These are phyloP conservation scores for Pogostemon cablin DNA, from an alignment of 257 asterid species.

Conservation along the genomic window DNA sequence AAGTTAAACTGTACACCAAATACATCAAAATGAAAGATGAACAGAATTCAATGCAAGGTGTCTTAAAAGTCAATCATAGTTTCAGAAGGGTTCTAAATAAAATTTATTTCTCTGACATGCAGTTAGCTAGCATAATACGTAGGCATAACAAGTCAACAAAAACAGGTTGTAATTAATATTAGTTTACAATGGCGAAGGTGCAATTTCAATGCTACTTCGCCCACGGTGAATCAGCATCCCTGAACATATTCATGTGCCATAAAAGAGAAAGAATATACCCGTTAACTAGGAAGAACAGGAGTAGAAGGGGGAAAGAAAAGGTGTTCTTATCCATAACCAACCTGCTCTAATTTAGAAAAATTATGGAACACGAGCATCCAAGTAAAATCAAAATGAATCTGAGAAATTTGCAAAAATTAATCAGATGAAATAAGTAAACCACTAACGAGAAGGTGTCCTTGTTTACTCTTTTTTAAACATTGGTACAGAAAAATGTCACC, in stretches of 20 bases:
- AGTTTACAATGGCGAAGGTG: not conserved
- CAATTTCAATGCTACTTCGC: not conserved
- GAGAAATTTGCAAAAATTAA: not conserved
- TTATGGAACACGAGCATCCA: not conserved
- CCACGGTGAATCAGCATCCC: not conserved
- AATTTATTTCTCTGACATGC: not conserved
- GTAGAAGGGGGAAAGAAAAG: not conserved
- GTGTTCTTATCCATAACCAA: not conserved
- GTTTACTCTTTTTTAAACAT: not conserved
- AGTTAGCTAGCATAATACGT: constrained; percentile 5
- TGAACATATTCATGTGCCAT: constrained; percentile 26
- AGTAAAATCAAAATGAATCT: constrained; percentile 9
- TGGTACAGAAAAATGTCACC: not conserved
- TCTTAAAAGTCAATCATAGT: constrained; percentile 24
- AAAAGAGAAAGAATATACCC: not conserved
- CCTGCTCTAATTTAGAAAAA: not conserved
- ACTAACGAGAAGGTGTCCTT: not conserved
- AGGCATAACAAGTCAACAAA: constrained; percentile 29
- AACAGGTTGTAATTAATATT: constrained; percentile 18
- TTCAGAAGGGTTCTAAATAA: not conserved
- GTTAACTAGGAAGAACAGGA: not conserved
- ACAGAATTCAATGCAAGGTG: constrained; percentile 9
- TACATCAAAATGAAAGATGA: not conserved
- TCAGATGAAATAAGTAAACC: not conserved
- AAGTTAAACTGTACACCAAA: constrained; percentile 2